These are phyloP conservation scores for Coleophoma cylindrospora DNA, from an alignment of 2,329 filamentous ascomycete species.

Conservation along the genomic window DNA sequence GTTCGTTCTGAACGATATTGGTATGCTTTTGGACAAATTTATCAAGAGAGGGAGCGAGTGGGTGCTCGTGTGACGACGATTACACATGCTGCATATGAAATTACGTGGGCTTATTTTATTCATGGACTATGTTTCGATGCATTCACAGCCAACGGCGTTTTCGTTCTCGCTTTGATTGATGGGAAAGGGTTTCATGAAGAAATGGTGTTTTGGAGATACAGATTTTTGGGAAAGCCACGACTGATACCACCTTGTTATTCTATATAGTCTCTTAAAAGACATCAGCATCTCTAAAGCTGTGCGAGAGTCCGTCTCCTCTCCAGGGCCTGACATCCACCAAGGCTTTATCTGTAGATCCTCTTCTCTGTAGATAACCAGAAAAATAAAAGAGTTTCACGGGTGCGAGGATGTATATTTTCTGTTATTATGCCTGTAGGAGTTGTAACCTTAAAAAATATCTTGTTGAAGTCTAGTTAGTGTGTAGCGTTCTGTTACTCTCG, in stretches of 20 bases:
- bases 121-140: neutral
- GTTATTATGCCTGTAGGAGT: no score
- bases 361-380: no score
- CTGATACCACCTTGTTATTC: neutral
- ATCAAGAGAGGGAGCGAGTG: slow-evolving; percentile 96
- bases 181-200: neutral
- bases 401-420: no score
- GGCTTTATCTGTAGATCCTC: no score
- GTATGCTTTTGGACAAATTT: slow-evolving; percentile 87
- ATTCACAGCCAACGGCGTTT: neutral
- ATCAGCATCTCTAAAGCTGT: no score
- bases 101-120: neutral
- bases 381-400: no score
- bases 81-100: neutral
- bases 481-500: no score
- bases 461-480: no score
- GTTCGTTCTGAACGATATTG: slow-evolving; percentile 84
- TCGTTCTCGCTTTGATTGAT: neutral
- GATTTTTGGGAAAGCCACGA: neutral
- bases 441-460: no score
- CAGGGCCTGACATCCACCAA: no score
- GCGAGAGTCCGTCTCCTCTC: no score
- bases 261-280: no score
- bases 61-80: slow-evolving; percentile 49
- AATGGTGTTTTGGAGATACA: neutral